Percentiles rank a stretch among this genome's conserved stretches.
phyloP scores from a whole-genome alignment of 2,329 filamentous ascomycete species.

The Calonectria naviculata region DNA sequence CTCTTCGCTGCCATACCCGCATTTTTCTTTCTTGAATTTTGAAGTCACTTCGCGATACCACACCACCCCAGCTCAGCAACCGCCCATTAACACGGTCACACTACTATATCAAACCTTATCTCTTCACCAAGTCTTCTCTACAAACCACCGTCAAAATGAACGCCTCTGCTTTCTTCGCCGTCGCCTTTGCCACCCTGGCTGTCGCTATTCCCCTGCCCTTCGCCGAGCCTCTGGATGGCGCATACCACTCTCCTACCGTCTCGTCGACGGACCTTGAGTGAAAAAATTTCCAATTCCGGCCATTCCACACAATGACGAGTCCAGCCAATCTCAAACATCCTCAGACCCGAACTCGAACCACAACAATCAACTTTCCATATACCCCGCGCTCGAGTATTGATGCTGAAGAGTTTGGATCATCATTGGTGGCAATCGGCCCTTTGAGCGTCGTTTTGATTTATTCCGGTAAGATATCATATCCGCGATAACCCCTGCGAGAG shows the following conservation, averaged over 20 bases:
- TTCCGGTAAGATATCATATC: neutral
- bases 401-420: neutral
- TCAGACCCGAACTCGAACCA: neutral
- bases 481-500: neutral
- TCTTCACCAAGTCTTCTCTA: neutral
- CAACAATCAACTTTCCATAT: neutral
- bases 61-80: neutral
- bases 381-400: neutral
- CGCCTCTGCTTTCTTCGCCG: conserved; percentile 13
- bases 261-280: conserved; percentile 17
- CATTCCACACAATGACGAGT: neutral
- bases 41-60: neutral
- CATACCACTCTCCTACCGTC: conserved; percentile 9
- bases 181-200: conserved; percentile 10
- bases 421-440: neutral
- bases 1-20: neutral
- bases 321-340: neutral
- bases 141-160: conserved; percentile 11
- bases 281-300: neutral
- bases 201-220: conserved; percentile 13
- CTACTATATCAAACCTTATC: neutral
- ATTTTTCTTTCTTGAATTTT: neutral
- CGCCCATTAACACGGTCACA: neutral
- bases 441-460: neutral
- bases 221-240: neutral